A percentile compares a stretch with the other conserved stretches of the same genome.
These are phyloP conservation scores for Dothiorella sarmentorum DNA, from an alignment of 2,329 filamentous ascomycete species.

Conservation along the genomic window DNA sequence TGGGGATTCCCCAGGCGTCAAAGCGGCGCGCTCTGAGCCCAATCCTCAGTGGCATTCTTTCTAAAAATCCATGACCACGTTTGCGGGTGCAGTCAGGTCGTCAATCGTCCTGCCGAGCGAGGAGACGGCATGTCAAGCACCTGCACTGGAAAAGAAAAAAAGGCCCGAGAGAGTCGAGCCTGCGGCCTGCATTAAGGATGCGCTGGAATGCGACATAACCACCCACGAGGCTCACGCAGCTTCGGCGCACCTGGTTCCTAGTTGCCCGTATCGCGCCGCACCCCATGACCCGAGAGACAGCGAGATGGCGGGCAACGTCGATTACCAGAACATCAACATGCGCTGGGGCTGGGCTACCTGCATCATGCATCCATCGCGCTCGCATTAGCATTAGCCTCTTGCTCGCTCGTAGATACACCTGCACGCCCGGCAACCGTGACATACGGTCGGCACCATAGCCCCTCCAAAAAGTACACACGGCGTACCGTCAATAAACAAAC, in stretches of 20 bases:
- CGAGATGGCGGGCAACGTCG: neutral
- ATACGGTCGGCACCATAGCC: neutral
- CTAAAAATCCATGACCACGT: neutral
- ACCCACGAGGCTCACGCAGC: conserved; percentile 4
- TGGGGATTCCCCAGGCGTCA: neutral
- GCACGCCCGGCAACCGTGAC: neutral
- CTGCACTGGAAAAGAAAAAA: neutral
- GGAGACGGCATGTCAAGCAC: neutral
- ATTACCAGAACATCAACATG: neutral
- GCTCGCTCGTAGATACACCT: neutral
- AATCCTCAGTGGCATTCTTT: neutral
- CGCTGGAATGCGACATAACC: neutral
- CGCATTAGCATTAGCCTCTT: neutral
- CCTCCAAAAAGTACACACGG: neutral
- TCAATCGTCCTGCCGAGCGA: neutral
- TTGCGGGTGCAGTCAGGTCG: neutral
- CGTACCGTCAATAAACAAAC: neutral
- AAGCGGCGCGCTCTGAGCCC: neutral
- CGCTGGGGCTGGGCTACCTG: neutral
- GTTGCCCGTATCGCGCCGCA: neutral
- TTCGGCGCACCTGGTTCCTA: neutral
- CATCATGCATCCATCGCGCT: neutral
- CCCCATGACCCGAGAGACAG: neutral
- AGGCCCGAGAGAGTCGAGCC: neutral
- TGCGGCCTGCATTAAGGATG: neutral